These are phyloP conservation scores for Isatis lusitanica DNA, from an alignment of 441 rosid genomes.

Conservation along the genomic window DNA sequence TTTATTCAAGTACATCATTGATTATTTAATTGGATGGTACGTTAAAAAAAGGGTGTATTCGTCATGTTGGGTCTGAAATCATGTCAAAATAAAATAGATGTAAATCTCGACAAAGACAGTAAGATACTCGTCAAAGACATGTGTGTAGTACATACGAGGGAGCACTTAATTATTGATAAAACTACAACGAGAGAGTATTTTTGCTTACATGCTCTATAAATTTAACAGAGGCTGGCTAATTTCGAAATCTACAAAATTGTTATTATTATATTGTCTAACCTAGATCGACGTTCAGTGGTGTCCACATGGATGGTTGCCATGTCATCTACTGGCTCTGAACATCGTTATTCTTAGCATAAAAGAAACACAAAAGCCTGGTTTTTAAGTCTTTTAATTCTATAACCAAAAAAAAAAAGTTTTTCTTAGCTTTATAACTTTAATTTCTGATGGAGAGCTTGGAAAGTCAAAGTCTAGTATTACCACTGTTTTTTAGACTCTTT, in stretches of 20 bases:
- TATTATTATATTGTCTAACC: neutral
- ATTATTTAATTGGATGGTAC: neutral
- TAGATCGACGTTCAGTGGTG: neutral
- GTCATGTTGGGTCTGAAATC: too few species aligned
- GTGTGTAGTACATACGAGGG: neutral
- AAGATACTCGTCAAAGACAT: too few species aligned
- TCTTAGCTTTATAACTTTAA: neutral
- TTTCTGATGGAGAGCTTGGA: neutral
- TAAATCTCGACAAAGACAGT: too few species aligned
- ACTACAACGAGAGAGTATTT: neutral
- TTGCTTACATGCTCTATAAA: neutral
- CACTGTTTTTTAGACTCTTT: conserved; percentile 9
- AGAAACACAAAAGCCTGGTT: neutral
- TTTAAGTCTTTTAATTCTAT: conserved; percentile 20
- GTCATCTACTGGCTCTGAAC: neutral
- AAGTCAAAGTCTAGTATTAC: conserved; percentile 9
- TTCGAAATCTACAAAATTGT: neutral
- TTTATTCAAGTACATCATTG: neutral
- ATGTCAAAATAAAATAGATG: too few species aligned
- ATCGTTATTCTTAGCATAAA: neutral
- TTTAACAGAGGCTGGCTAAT: neutral
- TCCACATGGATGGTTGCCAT: conserved; percentile 10
- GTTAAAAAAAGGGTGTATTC: too few species aligned
- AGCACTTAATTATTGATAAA: neutral
- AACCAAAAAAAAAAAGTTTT: conserved; percentile 10